Conservation (phyloP, 352 stramenopile species). For the Phytopythium delawarense region DNA sequence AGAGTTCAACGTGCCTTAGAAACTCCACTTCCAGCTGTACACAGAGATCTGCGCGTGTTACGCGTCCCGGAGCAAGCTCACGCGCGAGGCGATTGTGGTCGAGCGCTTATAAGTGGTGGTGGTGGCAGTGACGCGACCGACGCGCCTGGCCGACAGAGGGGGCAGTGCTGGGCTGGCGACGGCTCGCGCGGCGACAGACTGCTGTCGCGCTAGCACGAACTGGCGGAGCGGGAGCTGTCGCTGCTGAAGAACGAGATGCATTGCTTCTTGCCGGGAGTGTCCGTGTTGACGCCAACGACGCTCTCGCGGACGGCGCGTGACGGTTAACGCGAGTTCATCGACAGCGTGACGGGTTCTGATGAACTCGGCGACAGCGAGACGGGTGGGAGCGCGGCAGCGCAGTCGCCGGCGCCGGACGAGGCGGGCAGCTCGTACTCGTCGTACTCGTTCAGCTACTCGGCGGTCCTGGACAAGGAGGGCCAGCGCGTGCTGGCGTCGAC, state of each 20-base stretch:
- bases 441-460: slow-evolving; percentile 66
- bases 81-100: slow-evolving; percentile 53
- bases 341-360: neutral
- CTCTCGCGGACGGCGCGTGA: slow-evolving; percentile 3
- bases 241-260: neutral
- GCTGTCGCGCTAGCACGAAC: neutral
- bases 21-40: slow-evolving; percentile 70
- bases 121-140: neutral
- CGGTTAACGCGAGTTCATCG: slow-evolving; percentile 4
- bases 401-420: neutral
- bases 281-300: neutral
- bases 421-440: slow-evolving; percentile 27
- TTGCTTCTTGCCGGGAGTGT: neutral
- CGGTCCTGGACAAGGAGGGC: slow-evolving; percentile 53
- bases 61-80: slow-evolving; percentile 21
- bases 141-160: neutral
- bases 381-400: neutral
- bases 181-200: neutral
- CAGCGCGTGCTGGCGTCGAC: slow-evolving; percentile 33
- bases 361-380: neutral
- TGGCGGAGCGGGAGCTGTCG: slow-evolving; percentile 4
- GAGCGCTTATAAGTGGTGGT: slow-evolving; percentile 43
- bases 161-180: neutral
- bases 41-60: slow-evolving; percentile 54
- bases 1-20: slow-evolving; percentile 42